Base-by-base conservation (phyloP, 1,284 basidiomycete species). In the Leucocoprinus gongylophorus region DNA sequence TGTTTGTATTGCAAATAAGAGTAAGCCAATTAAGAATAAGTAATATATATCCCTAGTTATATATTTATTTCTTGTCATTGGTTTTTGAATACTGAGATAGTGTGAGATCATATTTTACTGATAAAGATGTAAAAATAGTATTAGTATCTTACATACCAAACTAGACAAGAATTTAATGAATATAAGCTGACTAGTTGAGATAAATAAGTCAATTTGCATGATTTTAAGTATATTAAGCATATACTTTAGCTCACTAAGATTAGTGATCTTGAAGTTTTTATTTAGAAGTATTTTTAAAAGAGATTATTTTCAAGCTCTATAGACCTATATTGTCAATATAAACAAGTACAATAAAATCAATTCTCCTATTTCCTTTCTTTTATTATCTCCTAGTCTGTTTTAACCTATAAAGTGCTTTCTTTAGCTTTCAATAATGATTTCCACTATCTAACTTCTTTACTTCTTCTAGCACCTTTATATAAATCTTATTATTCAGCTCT, bases 331-430 rank as follows among this genome's bases (percentile, higher is more conserved):
- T 51, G 33, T 61, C 57, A 12, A 61, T 53, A 18, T 53, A 59
- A 4, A 57, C 50, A n/a, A 53, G 54, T 32, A 59, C n/a, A n/a
- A n/a, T n/a, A n/a, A n/a, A n/a, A n/a, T n/a, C n/a, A n/a, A n/a
- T n/a, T n/a, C n/a, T n/a, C n/a, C n/a, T n/a, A n/a, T n/a, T n/a
- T n/a, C n/a, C n/a, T n/a, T 49, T 20, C 32, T 61, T 56, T 60
- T 59, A 62, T 39, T 54, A 48, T 46, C 55, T 32, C 7, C 59
- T 56, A 4, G 58, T 50, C 40, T 63, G 61, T 29, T 61, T 63
- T 35, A 61, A 45, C 2, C 62, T 60, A 53, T 63, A 63, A 18
- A 61, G 48, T 10, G 52, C 48, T 28, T 58, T 55, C 38, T 54
- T 53, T 32, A 64, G 50, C 28, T 45, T 46, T 44, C 56, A 59